Conservation (phyloP, 139 green algal genomes). For the Ettlia oleoabundans region DNA sequence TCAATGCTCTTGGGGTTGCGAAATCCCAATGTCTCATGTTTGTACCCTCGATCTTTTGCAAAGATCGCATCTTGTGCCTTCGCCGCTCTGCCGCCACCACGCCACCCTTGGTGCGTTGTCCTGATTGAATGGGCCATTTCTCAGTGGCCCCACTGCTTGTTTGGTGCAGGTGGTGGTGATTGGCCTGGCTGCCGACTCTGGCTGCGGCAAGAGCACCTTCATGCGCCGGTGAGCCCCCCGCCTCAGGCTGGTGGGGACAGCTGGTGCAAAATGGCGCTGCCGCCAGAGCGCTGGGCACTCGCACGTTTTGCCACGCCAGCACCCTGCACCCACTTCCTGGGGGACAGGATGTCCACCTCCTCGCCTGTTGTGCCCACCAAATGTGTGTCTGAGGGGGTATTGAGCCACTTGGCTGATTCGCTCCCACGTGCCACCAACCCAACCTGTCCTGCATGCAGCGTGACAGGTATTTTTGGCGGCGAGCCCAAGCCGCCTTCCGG, state of each 20-base stretch:
- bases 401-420: not conserved
- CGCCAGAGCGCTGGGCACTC: too few relatives aligned
- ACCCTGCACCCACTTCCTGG: too few relatives aligned
- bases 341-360: too few relatives aligned
- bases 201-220: constrained; percentile 99
- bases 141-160: too few relatives aligned
- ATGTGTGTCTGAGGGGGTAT: too few relatives aligned
- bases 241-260: not conserved
- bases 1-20: not conserved
- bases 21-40: not conserved
- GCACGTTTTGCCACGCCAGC: too few relatives aligned
- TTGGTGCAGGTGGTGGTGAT: constrained; percentile 86
- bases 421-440: too few relatives aligned
- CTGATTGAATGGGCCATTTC: too few relatives aligned
- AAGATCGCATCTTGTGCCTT: not conserved
- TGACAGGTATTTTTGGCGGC: constrained; percentile 98
- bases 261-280: constrained; percentile 1
- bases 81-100: not conserved
- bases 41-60: not conserved
- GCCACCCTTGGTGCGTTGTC: too few relatives aligned
- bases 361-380: too few relatives aligned
- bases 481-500: constrained; percentile 87
- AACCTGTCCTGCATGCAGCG: constrained; percentile 49
- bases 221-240: constrained; percentile 87
- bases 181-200: constrained; percentile 96